Base-by-base conservation (phyloP, 1,139 yeast genomes). In the Zygosaccharomyces pseudobailii region DNA sequence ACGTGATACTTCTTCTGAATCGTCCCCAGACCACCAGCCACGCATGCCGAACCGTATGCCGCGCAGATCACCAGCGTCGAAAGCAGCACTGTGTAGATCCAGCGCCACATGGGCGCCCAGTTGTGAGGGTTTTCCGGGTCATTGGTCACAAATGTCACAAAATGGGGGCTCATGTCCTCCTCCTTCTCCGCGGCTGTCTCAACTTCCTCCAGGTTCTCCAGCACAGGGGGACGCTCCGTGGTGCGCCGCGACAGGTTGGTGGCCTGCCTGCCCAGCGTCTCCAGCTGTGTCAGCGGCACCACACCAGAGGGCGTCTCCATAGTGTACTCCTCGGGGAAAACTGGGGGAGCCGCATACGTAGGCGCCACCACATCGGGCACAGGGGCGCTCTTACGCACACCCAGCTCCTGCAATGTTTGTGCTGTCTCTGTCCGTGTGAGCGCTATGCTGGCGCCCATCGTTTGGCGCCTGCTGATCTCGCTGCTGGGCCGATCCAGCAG, bases 111-210 rank as follows among this genome's bases (percentile, higher is more conserved):
- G 38, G 71, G 55, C 21, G 77, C 70, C 96, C 96, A 89, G 66
- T 88, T 88, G 60, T 84, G 82, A 22, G 97, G 96, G 66, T 88
- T 89, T 56, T 80, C 89, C 0, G 94, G 92, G 63, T 88, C 96
- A 53, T 78, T 78, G 10, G 81, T 72, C 5, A 73, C 70, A 63
- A 87, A 88, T 0, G 96, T 88, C 50, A 88, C 96, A 62, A 86
- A 84, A 37, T 82, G 87, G 4, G 83, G 80, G 57, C 83, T 87
- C 30, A 80, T 58, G 36, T 54, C 54, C 10, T 50, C 57, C 17
- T 55, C 53, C 17, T 50, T 42, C 36, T 49, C 31, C 43, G 47
- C 13, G 49, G 43, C 37, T 23, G 33, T 42, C 17, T 38, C 47
- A 32, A 38, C 35, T 22, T 37, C 30, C 42, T 49, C 32, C 46